Percentiles rank a stretch among this genome's conserved stretches.
Conservation (phyloP, 352 stramenopile genomes). For the Globisporangium yorkense region DNA sequence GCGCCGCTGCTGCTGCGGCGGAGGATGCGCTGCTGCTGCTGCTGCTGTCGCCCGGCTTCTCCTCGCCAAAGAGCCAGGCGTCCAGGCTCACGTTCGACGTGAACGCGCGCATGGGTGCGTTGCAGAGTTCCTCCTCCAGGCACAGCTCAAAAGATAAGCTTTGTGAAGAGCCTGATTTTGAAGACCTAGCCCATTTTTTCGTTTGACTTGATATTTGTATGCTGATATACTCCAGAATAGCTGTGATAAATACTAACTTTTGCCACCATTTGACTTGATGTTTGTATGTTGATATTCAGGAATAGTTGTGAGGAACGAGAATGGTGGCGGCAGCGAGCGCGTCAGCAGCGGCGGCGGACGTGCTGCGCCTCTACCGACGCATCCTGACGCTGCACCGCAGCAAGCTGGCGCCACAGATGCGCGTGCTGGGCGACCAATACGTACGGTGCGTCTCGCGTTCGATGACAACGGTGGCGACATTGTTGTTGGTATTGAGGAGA, state of each 20-base stretch:
- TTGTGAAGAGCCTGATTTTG: too few species aligned
- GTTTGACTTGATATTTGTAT: too few species aligned
- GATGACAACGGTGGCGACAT: too few species aligned
- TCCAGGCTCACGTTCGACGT: constrained; percentile 55
- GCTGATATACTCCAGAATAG: too few species aligned
- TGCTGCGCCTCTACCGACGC: constrained; percentile 65
- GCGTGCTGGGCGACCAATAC: constrained; percentile 78
- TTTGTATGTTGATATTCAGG: too few species aligned
- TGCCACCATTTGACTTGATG: too few species aligned
- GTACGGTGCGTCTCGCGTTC: constrained; percentile 34
- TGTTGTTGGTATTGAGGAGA: too few species aligned
- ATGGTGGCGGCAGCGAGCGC: constrained; percentile 22
- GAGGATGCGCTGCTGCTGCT: neutral
- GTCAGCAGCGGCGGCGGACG: constrained; percentile 29
- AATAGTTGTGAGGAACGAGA: neutral
- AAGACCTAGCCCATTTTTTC: too few species aligned
- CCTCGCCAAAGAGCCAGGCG: constrained; percentile 78
- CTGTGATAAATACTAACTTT: too few species aligned
- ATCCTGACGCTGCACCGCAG: constrained; percentile 73
- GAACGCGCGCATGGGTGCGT: constrained; percentile 22
- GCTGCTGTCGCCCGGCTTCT: constrained; percentile 23
- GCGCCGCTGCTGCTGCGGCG: constrained; percentile 4
- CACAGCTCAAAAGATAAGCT: neutral
- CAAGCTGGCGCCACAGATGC: constrained; percentile 78
- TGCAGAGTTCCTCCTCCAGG: too few species aligned